phyloP scores from a whole-genome alignment of 306 rosid species.

The Carpinus fangiana region DNA sequence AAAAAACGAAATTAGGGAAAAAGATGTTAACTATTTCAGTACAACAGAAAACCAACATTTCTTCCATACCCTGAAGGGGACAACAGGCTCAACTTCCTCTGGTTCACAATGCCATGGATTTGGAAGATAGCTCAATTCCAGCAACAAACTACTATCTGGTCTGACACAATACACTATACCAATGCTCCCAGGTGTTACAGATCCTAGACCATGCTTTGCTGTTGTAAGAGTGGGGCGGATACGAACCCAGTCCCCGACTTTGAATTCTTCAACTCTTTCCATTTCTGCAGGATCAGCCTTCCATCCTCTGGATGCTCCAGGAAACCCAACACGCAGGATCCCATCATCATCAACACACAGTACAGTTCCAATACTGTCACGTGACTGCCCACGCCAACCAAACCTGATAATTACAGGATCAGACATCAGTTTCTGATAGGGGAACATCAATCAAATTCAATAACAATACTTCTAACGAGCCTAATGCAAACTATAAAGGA shows the following conservation, averaged over 20 bases:
- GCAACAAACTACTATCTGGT: constrained; percentile 89
- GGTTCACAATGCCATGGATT: constrained; percentile 99
- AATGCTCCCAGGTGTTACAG: constrained; percentile 98
- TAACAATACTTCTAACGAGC: not conserved
- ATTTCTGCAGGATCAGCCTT: constrained; percentile 99
- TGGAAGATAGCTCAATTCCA: constrained; percentile 94
- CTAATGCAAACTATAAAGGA: not conserved
- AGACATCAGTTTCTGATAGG: constrained; percentile 14
- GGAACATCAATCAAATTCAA: not conserved
- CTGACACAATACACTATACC: constrained; percentile 95
- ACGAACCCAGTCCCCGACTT: constrained; percentile 98
- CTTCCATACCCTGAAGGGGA: constrained; percentile 75
- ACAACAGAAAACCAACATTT: constrained; percentile 16
- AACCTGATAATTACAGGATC: constrained; percentile 52
- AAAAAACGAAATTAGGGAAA: constrained; percentile 1
- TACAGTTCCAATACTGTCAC: constrained; percentile 96
- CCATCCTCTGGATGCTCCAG: constrained; percentile 99
- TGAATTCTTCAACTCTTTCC: constrained; percentile 98
- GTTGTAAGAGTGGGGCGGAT: constrained; percentile 95
- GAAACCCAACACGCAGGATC: constrained; percentile 96
- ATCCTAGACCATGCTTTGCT: constrained; percentile 95
- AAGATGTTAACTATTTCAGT: not conserved
- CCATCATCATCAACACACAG: constrained; percentile 98
- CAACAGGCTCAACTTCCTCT: constrained; percentile 95
- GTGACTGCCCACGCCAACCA: constrained; percentile 99